Base-by-base conservation (phyloP, 2,329 filamentous ascomycete genomes). In the Fusarium pseudonygamai region DNA sequence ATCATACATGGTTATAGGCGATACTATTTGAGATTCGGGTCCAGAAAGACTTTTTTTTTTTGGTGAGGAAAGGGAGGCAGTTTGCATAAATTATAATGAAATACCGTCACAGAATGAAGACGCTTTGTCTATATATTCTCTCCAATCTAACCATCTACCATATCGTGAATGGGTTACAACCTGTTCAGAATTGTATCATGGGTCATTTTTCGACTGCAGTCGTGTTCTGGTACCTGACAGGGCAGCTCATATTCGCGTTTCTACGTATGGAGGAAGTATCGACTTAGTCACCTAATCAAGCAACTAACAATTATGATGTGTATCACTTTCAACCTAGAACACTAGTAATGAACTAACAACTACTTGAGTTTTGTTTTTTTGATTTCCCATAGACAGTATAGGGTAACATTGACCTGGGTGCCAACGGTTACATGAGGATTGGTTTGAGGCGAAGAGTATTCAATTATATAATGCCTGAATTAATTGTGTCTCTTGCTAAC, bases 31-130 rank as follows among this genome's bases (percentile, higher is more conserved):
- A 47, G 63, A 60, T 45, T 43, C 60, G 45, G 55, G 55, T 52
- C 59, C 39, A 36, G 60, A 36, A 46, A 47, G 62, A 61, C 64
- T 55, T 64, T 64, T 34, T 24, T n/a, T n/a, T n/a, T 47, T 46
- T 45, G 55, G 45, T 49, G 26, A 47, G 49, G 36, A 46, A 40
- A 39, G 53, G 42, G 16, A 30, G 57, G 42, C 22, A 30, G 57
- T 62, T 72, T 75, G 71, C 67, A 75, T 78, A 74, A 49, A 59
- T 64, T 71, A 69, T 60, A 65, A 74, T 59, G 39, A 49, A 49
- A 57, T 74, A 66, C 69, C 52, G 47, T 65, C 60, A 50, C 60
- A 68, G 59, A 74, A 73, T 74, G 73, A 64, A 70, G 55, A 34
- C 30, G 40, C 39, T 37, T n/a, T 37, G 57, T 46, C 24, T 24